Conservation (phyloP, 2,329 filamentous ascomycete genomes). For the Neospermospora avenae region DNA sequence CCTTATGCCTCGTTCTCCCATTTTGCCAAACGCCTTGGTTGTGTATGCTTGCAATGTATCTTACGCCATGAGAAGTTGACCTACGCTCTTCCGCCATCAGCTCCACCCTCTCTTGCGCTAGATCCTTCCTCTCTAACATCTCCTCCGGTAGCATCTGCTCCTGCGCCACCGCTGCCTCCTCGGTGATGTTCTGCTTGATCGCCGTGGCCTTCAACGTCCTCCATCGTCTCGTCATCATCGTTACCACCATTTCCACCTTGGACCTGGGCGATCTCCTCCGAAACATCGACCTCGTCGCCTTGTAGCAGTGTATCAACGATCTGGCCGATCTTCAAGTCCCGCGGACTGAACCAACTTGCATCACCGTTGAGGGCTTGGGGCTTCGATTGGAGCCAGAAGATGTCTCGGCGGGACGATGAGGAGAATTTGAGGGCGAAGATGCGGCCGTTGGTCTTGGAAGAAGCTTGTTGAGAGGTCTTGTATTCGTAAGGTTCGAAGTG, state of each 20-base stretch:
- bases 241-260: conserved; percentile 50
- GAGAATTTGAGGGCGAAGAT: conserved; percentile 92
- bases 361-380: conserved; percentile 68
- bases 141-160: conserved; percentile 81
- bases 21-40: conserved; percentile 33
- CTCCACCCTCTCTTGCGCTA: conserved; percentile 84
- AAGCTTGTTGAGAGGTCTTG: conserved; percentile 52
- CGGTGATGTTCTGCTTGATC: conserved; percentile 56
- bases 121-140: conserved; percentile 89
- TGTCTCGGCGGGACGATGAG: conserved; percentile 83
- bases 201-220: conserved; percentile 68
- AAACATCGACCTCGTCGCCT: conserved; percentile 83
- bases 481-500: conserved; percentile 85
- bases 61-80: conserved; percentile 47
- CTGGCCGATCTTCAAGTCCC: conserved; percentile 83
- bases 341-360: conserved; percentile 74
- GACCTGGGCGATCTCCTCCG: conserved; percentile 65
- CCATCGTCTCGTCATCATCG: conserved; percentile 72
- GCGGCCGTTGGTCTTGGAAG: conserved; percentile 74
- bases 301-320: conserved; percentile 82
- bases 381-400: conserved; percentile 97
- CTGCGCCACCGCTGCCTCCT: conserved; percentile 74
- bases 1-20: conserved; percentile 23
- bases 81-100: conserved; percentile 99
- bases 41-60: conserved; percentile 29